phyloP scores from a whole-genome alignment of 352 stramenopile genomes.

The Globisporangium barbulae region DNA sequence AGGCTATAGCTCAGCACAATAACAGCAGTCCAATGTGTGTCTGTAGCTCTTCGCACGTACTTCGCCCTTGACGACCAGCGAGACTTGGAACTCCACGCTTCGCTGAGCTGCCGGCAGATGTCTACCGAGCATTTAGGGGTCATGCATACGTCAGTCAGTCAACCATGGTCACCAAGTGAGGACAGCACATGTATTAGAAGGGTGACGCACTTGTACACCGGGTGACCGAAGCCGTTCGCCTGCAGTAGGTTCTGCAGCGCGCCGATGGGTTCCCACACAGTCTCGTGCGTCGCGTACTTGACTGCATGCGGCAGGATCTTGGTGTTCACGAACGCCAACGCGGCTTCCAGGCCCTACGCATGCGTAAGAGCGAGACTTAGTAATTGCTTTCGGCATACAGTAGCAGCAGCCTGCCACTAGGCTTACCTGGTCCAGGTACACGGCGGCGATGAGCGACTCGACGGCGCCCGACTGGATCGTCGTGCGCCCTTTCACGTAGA shows the following conservation, averaged over 20 bases:
- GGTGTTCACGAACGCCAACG: conserved; percentile 61
- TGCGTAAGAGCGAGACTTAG: neutral
- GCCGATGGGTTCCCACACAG: conserved; percentile 53
- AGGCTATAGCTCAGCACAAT: too few relatives aligned
- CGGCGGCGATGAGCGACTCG: conserved; percentile 71
- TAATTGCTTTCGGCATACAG: neutral
- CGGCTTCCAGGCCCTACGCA: conserved; percentile 45
- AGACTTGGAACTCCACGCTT: conserved; percentile 43
- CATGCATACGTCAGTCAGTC: neutral
- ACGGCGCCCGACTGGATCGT: conserved; percentile 77
- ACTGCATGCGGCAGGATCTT: conserved; percentile 57
- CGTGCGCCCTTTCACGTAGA: conserved; percentile 46
- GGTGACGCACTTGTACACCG: conserved; percentile 53
- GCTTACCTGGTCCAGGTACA: conserved; percentile 71
- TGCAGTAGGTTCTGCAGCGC: conserved; percentile 73
- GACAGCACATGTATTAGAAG: neutral
- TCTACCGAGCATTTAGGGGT: conserved; percentile 18
- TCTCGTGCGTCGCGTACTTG: conserved; percentile 47
- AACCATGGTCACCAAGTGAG: neutral
- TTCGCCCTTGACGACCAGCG: conserved; percentile 65
- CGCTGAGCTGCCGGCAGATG: conserved; percentile 47
- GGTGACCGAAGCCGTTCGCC: conserved; percentile 55
- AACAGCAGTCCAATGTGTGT: neutral
- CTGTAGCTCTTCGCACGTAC: conserved; percentile 25
- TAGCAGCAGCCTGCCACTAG: neutral